Evolutionary conservation across 139 green algal genomes (phyloP), one percentile per base, ranked within the genome.

Genomic region (Tetradesmus obliquus): DNA sequence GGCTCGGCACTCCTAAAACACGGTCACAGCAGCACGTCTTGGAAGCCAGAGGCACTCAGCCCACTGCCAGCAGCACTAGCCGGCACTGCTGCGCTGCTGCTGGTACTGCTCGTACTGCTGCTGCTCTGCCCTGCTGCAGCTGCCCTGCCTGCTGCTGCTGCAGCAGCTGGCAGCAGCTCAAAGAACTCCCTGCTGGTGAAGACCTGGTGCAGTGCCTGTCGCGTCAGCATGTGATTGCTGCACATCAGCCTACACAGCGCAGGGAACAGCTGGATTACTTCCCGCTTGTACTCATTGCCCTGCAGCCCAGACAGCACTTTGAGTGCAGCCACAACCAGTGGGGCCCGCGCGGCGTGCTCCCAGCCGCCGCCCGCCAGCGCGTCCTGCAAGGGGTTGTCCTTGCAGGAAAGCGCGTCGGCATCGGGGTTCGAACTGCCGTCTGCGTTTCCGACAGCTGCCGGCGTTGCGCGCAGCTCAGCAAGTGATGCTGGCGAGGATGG

Each of bases 231-330:
- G 88, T 96, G 92, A 20, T 71, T 91, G 87, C 88, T 94, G 84
- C 92, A 95, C 69, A 95, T 90, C 24, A 96, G 90, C 85, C 83
- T 82, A 20, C 92, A 92, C 8, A 96, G 89, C 22, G 93, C 86
- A n/a, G 92, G 92, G 57, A 94, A 95, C 54, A 94, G 66, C 32
- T 81, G 69, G 55, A 87, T 81, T n/a, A 96, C 54, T 79, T 95
- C 93, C 2, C 7, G 10, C 22, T 53, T 22, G 20, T 79, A 55
- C 7, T 89, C 84, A 22, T 58, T 1, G 81, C 80, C 84, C 17
- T 82, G 51, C 55, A 94, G 66, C 2, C 19, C 55, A 3, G 74
- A 79, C 71, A 94, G 87, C 20, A 87, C 83, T 7, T 89, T 54
- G 55, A 95, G 71, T 15, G 92, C 86, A 6, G 88, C 58, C 57